A percentile compares a stretch with the other conserved stretches of the same genome.
Evolutionary conservation across 2,329 filamentous ascomycete genomes (phyloP).

Genomic region (Botryotinia narcissicola): DNA sequence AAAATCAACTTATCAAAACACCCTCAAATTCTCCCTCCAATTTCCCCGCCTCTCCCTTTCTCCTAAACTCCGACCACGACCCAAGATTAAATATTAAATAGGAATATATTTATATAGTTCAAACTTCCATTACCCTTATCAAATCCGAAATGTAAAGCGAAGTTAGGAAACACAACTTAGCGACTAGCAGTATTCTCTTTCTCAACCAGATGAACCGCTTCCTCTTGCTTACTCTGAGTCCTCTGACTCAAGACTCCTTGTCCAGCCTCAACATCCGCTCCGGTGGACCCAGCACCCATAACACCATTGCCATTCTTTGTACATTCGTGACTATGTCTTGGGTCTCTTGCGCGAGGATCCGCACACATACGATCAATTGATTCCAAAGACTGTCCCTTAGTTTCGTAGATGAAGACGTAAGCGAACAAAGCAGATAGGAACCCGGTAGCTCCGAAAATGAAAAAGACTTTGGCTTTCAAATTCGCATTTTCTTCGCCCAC

Average conservation of each 20-base stretch:
- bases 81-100: neutral
- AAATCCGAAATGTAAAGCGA: neutral
- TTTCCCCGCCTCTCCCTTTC: neutral
- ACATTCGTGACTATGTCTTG: neutral
- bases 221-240: neutral
- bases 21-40: neutral
- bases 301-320: neutral
- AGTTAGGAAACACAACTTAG: neutral
- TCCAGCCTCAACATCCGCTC: neutral
- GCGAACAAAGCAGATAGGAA: slow-evolving; percentile 52
- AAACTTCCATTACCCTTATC: neutral
- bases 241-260: neutral
- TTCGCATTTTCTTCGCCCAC: slow-evolving; percentile 48
- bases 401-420: slow-evolving; percentile 59
- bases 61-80: neutral
- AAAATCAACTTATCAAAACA: neutral
- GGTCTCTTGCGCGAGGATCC: neutral
- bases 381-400: slow-evolving; percentile 69
- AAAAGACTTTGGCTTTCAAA: slow-evolving; percentile 40
- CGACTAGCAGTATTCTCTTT: neutral
- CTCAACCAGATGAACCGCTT: neutral
- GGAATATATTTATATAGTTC: neutral
- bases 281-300: neutral
- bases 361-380: slow-evolving; percentile 63
- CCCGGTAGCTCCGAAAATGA: slow-evolving; percentile 60